phyloP scores from a whole-genome alignment of 2,329 filamentous ascomycete species.

The Ophiocordyceps sinensis region DNA sequence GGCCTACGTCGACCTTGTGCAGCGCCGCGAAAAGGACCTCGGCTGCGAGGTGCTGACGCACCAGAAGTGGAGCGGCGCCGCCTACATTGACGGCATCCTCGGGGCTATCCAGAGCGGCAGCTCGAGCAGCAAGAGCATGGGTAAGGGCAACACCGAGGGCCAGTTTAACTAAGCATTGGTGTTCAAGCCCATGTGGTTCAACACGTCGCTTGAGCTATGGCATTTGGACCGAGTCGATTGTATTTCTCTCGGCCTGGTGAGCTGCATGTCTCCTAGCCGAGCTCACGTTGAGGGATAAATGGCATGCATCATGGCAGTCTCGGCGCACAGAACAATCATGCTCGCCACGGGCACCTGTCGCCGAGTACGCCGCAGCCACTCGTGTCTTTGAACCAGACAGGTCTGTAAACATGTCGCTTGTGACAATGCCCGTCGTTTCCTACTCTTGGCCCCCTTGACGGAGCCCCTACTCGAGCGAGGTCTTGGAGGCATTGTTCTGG shows the following conservation, averaged over 20 bases:
- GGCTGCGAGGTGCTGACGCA: conserved; percentile 89
- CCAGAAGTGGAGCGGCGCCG: conserved; percentile 65
- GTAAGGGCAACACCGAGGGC: conserved; percentile 79
- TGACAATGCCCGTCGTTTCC: background rate
- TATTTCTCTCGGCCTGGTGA: too few species aligned
- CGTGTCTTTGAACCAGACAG: background rate
- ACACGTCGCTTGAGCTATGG: background rate
- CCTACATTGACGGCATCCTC: conserved; percentile 75
- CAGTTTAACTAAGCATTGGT: conserved; percentile 32
- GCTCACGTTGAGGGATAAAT: too few species aligned
- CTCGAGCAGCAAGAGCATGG: conserved; percentile 84
- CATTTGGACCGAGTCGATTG: background rate
- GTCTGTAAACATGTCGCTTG: background rate
- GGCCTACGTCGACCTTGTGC: conserved; percentile 90
- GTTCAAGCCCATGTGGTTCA: background rate
- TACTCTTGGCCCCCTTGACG: background rate
- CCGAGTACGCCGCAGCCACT: too few species aligned
- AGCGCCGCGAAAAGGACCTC: conserved; percentile 77
- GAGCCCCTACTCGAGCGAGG: conserved; percentile 21
- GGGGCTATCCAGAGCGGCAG: conserved; percentile 86
- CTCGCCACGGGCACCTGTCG: too few species aligned
- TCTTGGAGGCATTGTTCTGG: conserved; percentile 43
- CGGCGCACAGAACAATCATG: too few species aligned
- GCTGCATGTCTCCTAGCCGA: too few species aligned
- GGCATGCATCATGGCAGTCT: too few species aligned